Percentiles rank a stretch among this genome's conserved stretches.
These are phyloP conservation scores for Thielaviopsis populi DNA, from an alignment of 2,329 filamentous ascomycete species.

Conservation along the genomic window DNA sequence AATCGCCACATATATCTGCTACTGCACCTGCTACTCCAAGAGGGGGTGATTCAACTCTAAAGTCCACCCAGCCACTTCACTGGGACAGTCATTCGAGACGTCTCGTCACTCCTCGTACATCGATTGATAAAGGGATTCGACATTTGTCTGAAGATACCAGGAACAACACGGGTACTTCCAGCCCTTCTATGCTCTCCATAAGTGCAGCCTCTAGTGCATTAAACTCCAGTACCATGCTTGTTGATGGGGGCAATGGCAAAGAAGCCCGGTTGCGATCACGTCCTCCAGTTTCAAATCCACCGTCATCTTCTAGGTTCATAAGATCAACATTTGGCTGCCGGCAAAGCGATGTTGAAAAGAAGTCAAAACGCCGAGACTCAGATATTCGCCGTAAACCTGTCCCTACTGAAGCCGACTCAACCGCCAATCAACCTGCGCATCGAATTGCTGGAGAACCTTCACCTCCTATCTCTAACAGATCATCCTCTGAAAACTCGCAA, in stretches of 20 bases:
- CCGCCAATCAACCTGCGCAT: neutral
- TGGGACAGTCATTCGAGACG: slow-evolving; percentile 43
- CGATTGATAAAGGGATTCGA: slow-evolving; percentile 17
- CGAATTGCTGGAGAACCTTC: slow-evolving; percentile 4
- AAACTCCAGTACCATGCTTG: slow-evolving; percentile 20
- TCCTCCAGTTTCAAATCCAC: slow-evolving; percentile 9
- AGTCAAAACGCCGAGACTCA: neutral
- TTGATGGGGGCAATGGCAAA: slow-evolving; percentile 6
- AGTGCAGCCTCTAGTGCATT: slow-evolving; percentile 43
- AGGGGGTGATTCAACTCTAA: slow-evolving; percentile 18
- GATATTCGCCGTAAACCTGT: slow-evolving; percentile 15
- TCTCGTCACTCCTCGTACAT: slow-evolving; percentile 26
- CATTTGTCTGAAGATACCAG: slow-evolving; percentile 22
- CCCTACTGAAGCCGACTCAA: neutral
- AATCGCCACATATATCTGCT: slow-evolving; percentile 18
- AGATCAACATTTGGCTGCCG: neutral
- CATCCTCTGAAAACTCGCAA: slow-evolving; percentile 14
- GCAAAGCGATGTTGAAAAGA: slow-evolving; percentile 7
- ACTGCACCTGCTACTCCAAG: slow-evolving; percentile 20
- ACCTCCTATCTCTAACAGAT: slow-evolving; percentile 10
- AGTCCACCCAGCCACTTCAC: slow-evolving; percentile 24
- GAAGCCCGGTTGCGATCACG: slow-evolving; percentile 8
- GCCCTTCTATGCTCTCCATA: slow-evolving; percentile 35
- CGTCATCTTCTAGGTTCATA: slow-evolving; percentile 15
- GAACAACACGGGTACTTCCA: slow-evolving; percentile 29